phyloP scores from a whole-genome alignment of 768 basidiomycete species.

The Amanita inopinata region DNA sequence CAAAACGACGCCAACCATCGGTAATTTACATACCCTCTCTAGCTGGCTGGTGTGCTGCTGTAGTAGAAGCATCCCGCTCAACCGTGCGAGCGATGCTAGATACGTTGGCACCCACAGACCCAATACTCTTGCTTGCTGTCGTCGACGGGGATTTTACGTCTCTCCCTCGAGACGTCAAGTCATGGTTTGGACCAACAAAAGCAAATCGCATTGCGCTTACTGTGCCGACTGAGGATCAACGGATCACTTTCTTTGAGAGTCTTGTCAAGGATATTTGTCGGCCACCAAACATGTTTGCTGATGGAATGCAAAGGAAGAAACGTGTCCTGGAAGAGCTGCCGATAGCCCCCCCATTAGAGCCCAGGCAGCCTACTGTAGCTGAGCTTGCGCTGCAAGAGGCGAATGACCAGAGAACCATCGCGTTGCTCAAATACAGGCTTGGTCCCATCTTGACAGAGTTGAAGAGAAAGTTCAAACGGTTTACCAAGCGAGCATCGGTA shows the following conservation, averaged over 20 bases:
- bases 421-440: constrained; percentile 83
- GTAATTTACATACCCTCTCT: constrained; percentile 93
- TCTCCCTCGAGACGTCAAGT: constrained; percentile 73
- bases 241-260: constrained; percentile 66
- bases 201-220: constrained; percentile 66
- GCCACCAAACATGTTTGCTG: constrained; percentile 83
- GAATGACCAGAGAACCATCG: constrained; percentile 67
- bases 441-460: constrained; percentile 82
- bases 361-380: constrained; percentile 68
- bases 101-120: constrained; percentile 83
- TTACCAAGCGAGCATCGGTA: constrained; percentile 73
- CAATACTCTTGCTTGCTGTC: constrained; percentile 84
- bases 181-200: constrained; percentile 80
- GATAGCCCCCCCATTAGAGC: constrained; percentile 84
- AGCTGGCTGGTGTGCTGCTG: constrained; percentile 72
- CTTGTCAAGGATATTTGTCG: constrained; percentile 60
- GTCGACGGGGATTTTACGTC: constrained; percentile 67
- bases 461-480: constrained; percentile 87
- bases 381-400: constrained; percentile 80
- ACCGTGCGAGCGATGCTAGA: constrained; percentile 90
- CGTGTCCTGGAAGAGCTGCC: constrained; percentile 81
- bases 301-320: constrained; percentile 75
- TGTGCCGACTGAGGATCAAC: constrained; percentile 42
- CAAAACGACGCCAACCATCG: constrained; percentile 93
- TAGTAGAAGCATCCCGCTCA: constrained; percentile 75